phyloP scores from a whole-genome alignment of 148 eudicot species.

The Heliamphora exappendiculata region DNA sequence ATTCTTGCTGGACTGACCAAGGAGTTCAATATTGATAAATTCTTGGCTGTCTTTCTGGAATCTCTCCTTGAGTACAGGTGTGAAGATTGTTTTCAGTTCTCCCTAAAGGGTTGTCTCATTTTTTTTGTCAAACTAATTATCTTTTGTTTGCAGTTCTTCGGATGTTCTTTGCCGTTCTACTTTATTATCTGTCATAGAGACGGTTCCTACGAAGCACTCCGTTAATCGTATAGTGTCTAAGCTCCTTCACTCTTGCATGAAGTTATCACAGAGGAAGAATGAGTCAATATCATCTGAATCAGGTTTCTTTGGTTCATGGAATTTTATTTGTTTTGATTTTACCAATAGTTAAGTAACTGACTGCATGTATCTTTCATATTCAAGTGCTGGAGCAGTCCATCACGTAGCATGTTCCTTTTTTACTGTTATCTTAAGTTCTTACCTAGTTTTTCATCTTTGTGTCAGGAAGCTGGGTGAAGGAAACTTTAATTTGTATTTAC shows the following conservation, averaged over 20 bases:
- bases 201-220: constrained; percentile 37
- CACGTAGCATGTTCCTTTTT: not conserved
- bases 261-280: constrained; percentile 31
- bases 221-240: constrained; percentile 41
- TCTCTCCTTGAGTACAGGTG: constrained; percentile 66
- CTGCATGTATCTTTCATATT: not conserved
- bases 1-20: constrained; percentile 51
- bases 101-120: not conserved
- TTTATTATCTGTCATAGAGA: constrained; percentile 47
- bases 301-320: constrained; percentile 27
- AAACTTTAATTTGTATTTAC: constrained; percentile 43
- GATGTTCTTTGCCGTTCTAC: constrained; percentile 43
- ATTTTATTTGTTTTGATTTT: not conserved
- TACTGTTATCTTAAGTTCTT: not conserved
- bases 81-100: constrained; percentile 3
- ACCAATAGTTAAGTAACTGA: not conserved
- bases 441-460: not conserved
- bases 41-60: constrained; percentile 53
- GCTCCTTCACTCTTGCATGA: constrained; percentile 52
- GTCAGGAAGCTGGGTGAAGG: constrained; percentile 46
- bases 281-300: constrained; percentile 31
- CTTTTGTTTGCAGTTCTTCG: constrained; percentile 35
- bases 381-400: not conserved
- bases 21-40: constrained; percentile 74
- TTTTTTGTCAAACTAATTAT: constrained; percentile 1